phyloP scores from a whole-genome alignment of 352 stramenopile species.

The Pelagophyceae sp. region DNA sequence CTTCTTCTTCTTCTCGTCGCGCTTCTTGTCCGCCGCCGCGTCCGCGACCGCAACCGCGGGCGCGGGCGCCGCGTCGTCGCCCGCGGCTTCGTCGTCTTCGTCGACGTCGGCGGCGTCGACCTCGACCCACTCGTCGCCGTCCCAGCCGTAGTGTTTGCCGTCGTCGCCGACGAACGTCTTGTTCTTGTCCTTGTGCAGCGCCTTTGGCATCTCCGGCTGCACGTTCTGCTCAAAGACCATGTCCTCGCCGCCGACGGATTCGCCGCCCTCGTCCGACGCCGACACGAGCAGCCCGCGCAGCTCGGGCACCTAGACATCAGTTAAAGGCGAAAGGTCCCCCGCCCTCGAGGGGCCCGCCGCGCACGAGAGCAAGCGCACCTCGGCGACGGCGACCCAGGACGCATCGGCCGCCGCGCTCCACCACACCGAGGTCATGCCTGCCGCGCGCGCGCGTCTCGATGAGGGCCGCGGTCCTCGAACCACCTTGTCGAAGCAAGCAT shows the following conservation, averaged over 20 bases:
- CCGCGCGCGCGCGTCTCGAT: too few species aligned
- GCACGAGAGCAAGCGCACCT: too few species aligned
- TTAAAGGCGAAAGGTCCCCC: too few species aligned
- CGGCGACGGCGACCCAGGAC: not conserved
- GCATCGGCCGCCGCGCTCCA: not conserved
- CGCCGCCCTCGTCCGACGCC: not conserved
- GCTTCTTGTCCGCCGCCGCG: not conserved
- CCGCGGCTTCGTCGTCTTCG: not conserved
- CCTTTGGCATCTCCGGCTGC: not conserved
- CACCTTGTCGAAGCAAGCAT: too few species aligned
- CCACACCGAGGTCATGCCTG: not conserved
- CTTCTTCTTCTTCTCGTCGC: slow-evolving; percentile 38
- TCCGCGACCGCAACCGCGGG: not conserved
- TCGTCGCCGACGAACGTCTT: not conserved
- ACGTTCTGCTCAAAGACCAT: not conserved
- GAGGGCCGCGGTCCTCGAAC: too few species aligned
- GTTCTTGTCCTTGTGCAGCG: not conserved
- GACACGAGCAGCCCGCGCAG: not conserved
- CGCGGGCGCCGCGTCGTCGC: not conserved
- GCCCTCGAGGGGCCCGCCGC: too few species aligned
- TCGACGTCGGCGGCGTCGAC: not conserved
- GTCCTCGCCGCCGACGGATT: not conserved
- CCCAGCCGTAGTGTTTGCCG: not conserved
- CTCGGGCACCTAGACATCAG: too few species aligned
- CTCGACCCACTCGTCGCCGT: slow-evolving; percentile 5